Percentiles rank a stretch among this genome's conserved stretches.
These are phyloP conservation scores for Lavandula angustifolia DNA, from an alignment of 257 asterid genomes.

Conservation along the genomic window DNA sequence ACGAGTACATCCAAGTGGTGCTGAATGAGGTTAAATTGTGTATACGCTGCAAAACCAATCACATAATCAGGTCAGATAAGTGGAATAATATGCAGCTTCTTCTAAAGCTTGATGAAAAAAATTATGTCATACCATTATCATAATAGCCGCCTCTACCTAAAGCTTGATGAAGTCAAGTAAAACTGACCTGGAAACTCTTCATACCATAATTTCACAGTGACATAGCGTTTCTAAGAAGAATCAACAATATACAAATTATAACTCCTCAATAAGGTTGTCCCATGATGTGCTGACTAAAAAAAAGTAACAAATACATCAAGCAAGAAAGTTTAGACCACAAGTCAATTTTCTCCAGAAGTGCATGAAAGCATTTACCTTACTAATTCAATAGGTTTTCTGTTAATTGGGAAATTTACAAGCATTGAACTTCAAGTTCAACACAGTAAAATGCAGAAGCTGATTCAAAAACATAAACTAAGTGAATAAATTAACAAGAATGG, in stretches of 20 bases:
- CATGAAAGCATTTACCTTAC: constrained; percentile 7
- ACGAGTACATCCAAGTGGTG: neutral
- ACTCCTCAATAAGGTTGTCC: constrained; percentile 20
- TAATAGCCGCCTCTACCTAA: constrained; percentile 23
- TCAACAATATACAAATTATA: neutral
- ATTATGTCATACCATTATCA: constrained; percentile 8
- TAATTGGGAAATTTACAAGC: constrained; percentile 18
- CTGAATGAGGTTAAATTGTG: neutral
- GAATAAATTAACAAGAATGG: constrained; percentile 19
- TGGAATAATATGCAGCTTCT: constrained; percentile 18
- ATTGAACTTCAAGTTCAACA: neutral
- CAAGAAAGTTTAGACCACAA: constrained; percentile 15
- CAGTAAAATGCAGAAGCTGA: constrained; percentile 6
- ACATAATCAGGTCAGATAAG: constrained; percentile 18
- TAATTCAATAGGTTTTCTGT: neutral
- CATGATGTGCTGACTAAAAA: neutral
- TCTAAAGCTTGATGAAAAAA: constrained; percentile 21
- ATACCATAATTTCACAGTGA: neutral
- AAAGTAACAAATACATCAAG: constrained; percentile 8
- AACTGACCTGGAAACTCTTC: neutral
- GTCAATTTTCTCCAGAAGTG: constrained; percentile 16
- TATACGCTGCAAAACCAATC: constrained; percentile 9
- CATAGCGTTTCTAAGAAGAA: constrained; percentile 13
- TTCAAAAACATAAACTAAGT: constrained; percentile 3
- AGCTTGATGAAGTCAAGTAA: constrained; percentile 18